Conservation (phyloP, 768 basidiomycete species). For the Flagelloscypha sp. region DNA sequence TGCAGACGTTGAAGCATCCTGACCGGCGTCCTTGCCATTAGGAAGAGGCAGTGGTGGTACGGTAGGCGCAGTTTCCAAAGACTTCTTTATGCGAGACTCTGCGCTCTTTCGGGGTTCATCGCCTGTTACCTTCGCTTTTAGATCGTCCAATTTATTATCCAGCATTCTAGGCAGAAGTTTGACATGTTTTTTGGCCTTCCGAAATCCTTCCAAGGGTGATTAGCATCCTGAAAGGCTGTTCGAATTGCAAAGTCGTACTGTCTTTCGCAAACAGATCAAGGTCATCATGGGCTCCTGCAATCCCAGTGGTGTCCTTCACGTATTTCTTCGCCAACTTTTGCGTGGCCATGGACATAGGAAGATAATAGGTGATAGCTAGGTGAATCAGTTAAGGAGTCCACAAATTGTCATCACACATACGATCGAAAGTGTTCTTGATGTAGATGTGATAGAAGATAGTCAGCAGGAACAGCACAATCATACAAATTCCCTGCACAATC, state of each 20-base stretch:
- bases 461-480: conserved; percentile 50
- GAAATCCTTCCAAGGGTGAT: conserved; percentile 27
- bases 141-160: conserved; percentile 21
- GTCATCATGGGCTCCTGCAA: conserved; percentile 16
- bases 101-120: too few species aligned
- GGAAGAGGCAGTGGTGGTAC: too few species aligned
- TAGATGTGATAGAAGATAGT: conserved; percentile 39
- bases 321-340: conserved; percentile 41
- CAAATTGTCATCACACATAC: conserved; percentile 20
- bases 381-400: background rate
- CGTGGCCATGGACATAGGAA: conserved; percentile 60
- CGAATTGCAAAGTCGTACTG: conserved; percentile 16
- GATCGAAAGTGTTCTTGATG: conserved; percentile 29
- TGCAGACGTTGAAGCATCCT: too few species aligned
- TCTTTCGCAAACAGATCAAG: conserved; percentile 29
- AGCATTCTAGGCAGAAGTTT: conserved; percentile 17
- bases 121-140: conserved; percentile 25
- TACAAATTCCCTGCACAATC: conserved; percentile 38
- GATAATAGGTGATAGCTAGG: conserved; percentile 41
- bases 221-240: background rate
- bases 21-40: too few species aligned
- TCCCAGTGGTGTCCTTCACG: conserved; percentile 17
- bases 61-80: too few species aligned
- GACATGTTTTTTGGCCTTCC: conserved; percentile 28
- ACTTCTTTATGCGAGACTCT: too few species aligned